phyloP scores from a whole-genome alignment of 441 rosid species.

The Pelargonium cotyledonis region DNA sequence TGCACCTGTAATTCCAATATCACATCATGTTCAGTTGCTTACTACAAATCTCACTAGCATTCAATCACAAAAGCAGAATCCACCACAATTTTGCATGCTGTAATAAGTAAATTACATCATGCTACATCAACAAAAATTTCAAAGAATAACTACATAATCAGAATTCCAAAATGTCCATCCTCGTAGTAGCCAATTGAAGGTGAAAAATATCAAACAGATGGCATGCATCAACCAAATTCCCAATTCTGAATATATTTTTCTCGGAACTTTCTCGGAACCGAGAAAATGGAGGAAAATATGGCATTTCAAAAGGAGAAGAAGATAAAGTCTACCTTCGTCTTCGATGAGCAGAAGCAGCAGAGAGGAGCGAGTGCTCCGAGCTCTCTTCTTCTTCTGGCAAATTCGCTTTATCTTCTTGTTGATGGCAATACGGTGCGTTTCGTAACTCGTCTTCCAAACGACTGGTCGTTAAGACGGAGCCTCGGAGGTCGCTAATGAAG shows the following conservation, averaged over 20 bases:
- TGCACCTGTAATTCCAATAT: too few species aligned
- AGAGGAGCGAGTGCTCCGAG: slow-evolving; percentile 3
- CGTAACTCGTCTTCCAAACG: background rate
- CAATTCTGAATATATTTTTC: slow-evolving; percentile 2
- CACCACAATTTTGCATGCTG: background rate
- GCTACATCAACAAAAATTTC: background rate
- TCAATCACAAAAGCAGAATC: too few species aligned
- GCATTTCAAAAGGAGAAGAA: background rate
- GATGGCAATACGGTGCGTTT: background rate
- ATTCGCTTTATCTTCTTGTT: background rate
- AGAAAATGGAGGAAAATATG: slow-evolving; percentile 6
- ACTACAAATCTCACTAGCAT: too few species aligned
- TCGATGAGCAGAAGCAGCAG: slow-evolving; percentile 3
- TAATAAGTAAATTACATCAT: background rate
- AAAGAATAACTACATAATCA: background rate
- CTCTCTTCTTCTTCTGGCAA: background rate
- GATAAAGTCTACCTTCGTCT: background rate
- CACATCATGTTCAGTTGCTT: too few species aligned
- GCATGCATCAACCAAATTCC: background rate
- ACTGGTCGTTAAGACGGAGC: background rate
- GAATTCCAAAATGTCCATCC: background rate
- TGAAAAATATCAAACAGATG: background rate
- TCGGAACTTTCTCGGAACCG: slow-evolving; percentile 3
- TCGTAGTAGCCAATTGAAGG: background rate
- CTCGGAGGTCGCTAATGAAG: too few species aligned